Base-by-base conservation (phyloP, 2,329 filamentous ascomycete species). In the Eutypa lata region DNA sequence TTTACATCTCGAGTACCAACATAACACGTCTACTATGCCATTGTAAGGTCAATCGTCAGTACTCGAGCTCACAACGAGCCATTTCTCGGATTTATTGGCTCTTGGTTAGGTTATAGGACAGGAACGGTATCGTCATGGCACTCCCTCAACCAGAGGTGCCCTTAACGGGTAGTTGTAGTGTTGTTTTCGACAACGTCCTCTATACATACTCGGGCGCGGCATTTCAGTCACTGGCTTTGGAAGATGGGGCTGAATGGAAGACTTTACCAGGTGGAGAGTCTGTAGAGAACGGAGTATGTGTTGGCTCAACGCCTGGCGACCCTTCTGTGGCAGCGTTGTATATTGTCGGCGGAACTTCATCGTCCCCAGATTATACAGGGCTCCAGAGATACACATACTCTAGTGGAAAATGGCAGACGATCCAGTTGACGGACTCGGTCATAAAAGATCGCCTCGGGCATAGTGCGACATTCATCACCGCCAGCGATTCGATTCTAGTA, bases 161-260 rank as follows among this genome's bases (percentile, higher is more conserved):
- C 57, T 75, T 97, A 68, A 82, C 85, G 69, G 84, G 87, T 71
- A 86, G 90, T 65, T 97, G 93, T 73, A 91, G 91, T 53, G 83
- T 88, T 65, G 81, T 97, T 56, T 79, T 90, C 75, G 79, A 91
- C 67, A 86, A 91, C 69, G 91, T 86, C 13, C 83, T 97, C 50
- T 97, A 95, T 74, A 86, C 89, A 45, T 96, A 90, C 70, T 90
- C 90, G 6, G 73, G 84, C 8, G 73, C 82, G 46, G 89, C 84
- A 26, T 92, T 97, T 63, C 83, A 91, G 68, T 88, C 88, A 8
- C 72, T 97, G 58, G 71, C 78, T 13, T 73, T 97, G 57, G 73
- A 81, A 57, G 71, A 84, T 59, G 88, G 88, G 48, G 88, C 84
- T 47, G 72, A 83, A 72, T 97, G 93, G 93, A 75, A 80, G 57